These are phyloP conservation scores for Trypanosoma brucei DNA, from an alignment of 208 protist species.

Conservation along the genomic window DNA sequence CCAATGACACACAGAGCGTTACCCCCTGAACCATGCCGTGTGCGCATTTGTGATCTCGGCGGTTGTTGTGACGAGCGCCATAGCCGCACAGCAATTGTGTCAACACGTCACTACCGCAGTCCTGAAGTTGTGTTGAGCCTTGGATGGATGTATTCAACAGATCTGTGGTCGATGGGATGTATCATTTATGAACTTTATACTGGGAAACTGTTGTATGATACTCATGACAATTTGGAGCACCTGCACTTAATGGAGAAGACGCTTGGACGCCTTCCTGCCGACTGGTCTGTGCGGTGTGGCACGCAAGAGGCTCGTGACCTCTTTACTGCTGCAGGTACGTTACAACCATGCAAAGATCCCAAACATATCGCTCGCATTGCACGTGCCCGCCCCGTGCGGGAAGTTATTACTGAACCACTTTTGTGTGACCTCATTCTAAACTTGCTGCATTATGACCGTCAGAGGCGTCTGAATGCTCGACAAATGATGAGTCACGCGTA, in stretches of 20 bases:
- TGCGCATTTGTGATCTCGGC: slow-evolving; percentile 67
- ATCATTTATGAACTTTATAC: slow-evolving; percentile 73
- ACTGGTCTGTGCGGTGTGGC: slow-evolving; percentile 47
- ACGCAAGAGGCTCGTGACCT: slow-evolving; percentile 47
- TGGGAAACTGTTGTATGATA: slow-evolving; percentile 62
- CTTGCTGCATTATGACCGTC: slow-evolving; percentile 72
- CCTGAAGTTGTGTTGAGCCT: slow-evolving; percentile 48
- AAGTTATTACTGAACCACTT: slow-evolving; percentile 47
- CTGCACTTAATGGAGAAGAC: slow-evolving; percentile 73
- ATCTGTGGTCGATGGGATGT: slow-evolving; percentile 78
- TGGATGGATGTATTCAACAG: slow-evolving; percentile 53
- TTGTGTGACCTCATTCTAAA: slow-evolving; percentile 61
- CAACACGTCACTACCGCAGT: slow-evolving; percentile 65
- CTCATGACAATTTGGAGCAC: slow-evolving; percentile 56
- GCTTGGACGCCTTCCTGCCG: slow-evolving; percentile 45
- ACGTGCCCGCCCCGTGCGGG: slow-evolving; percentile 46
- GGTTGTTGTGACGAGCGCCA: slow-evolving; percentile 29
- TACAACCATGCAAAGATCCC: slow-evolving; percentile 52
- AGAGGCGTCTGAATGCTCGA: slow-evolving; percentile 55
- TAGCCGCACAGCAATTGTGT: slow-evolving; percentile 27
- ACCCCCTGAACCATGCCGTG: slow-evolving; percentile 41
- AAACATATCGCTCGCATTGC: slow-evolving; percentile 62
- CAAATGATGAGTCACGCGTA: slow-evolving; percentile 75
- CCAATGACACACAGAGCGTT: slow-evolving; percentile 41
- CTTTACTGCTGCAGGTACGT: slow-evolving; percentile 40